A percentile compares a stretch with the other conserved stretches of the same genome.
phyloP scores from a whole-genome alignment of 345 rosid genomes.

The Eucalyptus curtisii region DNA sequence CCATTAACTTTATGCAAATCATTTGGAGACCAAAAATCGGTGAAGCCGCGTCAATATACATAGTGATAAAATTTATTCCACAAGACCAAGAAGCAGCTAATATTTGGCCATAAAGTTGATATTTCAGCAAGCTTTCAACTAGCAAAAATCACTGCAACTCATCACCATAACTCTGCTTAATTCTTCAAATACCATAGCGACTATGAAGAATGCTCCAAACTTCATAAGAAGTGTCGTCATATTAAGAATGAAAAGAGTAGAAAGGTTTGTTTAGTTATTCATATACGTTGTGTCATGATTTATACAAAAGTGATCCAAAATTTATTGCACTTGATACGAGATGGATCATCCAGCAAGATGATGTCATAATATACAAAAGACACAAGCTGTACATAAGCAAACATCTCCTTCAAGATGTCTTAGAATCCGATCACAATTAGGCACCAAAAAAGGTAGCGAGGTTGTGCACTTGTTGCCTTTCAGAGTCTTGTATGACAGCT shows the following conservation, averaged over 20 bases:
- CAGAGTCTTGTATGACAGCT: not conserved
- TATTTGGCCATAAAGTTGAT: too few species aligned
- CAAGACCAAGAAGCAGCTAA: too few species aligned
- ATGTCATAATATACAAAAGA: not conserved
- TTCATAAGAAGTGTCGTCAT: not conserved
- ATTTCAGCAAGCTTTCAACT: too few species aligned
- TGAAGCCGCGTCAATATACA: not conserved
- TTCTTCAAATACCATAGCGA: too few species aligned
- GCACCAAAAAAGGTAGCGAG: not conserved
- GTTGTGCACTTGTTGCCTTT: not conserved
- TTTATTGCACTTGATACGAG: not conserved
- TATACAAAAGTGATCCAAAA: not conserved
- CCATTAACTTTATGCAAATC: not conserved
- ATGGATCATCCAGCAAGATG: not conserved
- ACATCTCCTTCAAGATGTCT: not conserved
- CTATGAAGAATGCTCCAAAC: too few species aligned
- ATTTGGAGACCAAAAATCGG: not conserved
- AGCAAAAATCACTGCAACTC: too few species aligned
- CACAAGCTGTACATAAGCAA: not conserved
- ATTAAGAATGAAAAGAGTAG: not conserved
- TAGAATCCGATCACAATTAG: not conserved
- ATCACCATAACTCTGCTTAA: too few species aligned
- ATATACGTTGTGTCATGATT: not conserved
- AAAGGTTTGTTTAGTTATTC: not conserved
- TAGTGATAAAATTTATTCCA: too few species aligned